phyloP scores from a whole-genome alignment of 352 stramenopile genomes.

The Phytophthora gonapodyides region DNA sequence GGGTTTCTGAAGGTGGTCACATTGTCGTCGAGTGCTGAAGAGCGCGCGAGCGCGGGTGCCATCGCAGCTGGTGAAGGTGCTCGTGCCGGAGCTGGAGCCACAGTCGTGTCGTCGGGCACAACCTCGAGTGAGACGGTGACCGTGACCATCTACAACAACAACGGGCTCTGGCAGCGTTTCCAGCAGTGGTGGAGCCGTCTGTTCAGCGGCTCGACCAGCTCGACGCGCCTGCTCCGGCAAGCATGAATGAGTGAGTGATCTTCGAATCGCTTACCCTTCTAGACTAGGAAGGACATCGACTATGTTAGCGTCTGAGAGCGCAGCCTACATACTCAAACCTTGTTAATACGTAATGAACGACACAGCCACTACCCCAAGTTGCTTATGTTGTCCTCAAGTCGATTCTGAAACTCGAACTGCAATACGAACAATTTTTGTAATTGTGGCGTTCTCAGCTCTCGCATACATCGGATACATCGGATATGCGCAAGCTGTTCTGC shows the following conservation, averaged over 20 bases:
- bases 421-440: too few species aligned
- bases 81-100: constrained; percentile 16
- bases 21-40: constrained; percentile 7
- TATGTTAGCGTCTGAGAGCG: constrained; percentile 9
- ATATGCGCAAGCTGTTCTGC: too few species aligned
- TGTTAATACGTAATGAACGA: constrained; percentile 2
- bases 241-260: constrained; percentile 1
- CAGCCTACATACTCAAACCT: background rate
- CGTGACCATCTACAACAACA: constrained; percentile 32
- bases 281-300: background rate
- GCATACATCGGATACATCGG: too few species aligned
- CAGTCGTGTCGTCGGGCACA: constrained; percentile 7
- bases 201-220: constrained; percentile 4
- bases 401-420: too few species aligned
- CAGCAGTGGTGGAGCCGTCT: constrained; percentile 26
- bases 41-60: constrained; percentile 11
- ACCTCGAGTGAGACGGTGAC: constrained; percentile 7
- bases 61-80: constrained; percentile 13
- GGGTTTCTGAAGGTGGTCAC: constrained; percentile 22
- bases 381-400: too few species aligned
- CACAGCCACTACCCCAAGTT: background rate
- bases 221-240: constrained; percentile 18
- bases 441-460: too few species aligned
- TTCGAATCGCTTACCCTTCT: constrained; percentile 2
- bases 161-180: constrained; percentile 30